These are phyloP conservation scores for Beauveria bassiana DNA, from an alignment of 2,329 filamentous ascomycete genomes.

Conservation along the genomic window DNA sequence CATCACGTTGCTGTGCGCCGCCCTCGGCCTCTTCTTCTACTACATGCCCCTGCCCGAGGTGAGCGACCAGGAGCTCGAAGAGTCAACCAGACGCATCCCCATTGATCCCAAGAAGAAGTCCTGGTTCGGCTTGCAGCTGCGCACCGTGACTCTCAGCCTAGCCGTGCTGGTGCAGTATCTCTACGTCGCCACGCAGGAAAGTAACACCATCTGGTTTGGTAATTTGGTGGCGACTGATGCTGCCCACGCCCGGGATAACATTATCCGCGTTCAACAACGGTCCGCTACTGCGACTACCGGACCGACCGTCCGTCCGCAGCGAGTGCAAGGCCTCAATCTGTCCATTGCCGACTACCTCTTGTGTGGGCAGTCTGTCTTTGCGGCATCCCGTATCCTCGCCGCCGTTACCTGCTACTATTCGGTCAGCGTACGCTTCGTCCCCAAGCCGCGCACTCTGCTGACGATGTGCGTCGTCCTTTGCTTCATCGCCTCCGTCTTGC, in stretches of 20 bases:
- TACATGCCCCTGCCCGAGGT: conserved; percentile 60
- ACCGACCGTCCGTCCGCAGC: conserved; percentile 19
- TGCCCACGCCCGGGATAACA: conserved; percentile 6
- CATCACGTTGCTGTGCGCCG: conserved; percentile 65
- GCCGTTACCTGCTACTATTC: conserved; percentile 55
- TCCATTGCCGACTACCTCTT: conserved; percentile 60
- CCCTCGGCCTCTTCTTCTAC: conserved; percentile 61
- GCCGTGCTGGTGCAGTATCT: conserved; percentile 71
- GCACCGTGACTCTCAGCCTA: conserved; percentile 54
- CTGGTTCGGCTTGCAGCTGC: conserved; percentile 41
- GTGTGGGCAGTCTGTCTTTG: conserved; percentile 65
- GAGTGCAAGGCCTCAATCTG: conserved; percentile 39
- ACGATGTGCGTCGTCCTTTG: conserved; percentile 53
- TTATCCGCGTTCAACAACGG: conserved; percentile 17
- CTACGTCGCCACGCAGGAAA: conserved; percentile 69
- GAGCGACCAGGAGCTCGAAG: conserved; percentile 46
- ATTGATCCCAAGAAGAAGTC: conserved; percentile 42
- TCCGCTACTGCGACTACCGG: conserved; percentile 20
- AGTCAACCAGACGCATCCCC: conserved; percentile 38
- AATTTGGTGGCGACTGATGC: conserved; percentile 37
- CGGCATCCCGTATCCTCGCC: conserved; percentile 63
- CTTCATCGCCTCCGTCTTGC: conserved; percentile 45
- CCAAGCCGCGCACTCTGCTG: conserved; percentile 63
- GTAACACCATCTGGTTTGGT: conserved; percentile 53
- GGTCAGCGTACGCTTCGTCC: conserved; percentile 39